Percentiles rank a stretch among this genome's conserved stretches.
Conservation (phyloP, 2,329 filamentous ascomycete species). For the Clonostachys byssicola region DNA sequence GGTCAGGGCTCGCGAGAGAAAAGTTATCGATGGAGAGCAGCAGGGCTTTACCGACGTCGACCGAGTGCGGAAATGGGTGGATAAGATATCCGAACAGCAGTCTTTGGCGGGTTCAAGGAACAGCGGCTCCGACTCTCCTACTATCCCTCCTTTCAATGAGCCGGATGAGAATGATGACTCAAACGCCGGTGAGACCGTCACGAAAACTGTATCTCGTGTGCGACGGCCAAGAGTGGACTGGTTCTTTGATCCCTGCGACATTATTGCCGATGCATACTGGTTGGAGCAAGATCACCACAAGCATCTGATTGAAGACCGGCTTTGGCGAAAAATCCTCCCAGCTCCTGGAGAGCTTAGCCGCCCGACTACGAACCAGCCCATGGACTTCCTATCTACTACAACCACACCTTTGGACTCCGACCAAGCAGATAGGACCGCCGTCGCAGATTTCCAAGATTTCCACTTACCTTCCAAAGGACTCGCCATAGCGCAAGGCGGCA, state of each 20-base stretch:
- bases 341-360: constrained; percentile 17
- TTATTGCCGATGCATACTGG: constrained; percentile 90
- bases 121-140: not conserved
- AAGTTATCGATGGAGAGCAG: constrained; percentile 66
- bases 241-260: constrained; percentile 76
- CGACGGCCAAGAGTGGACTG: constrained; percentile 79
- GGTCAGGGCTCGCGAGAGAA: constrained; percentile 74
- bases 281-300: constrained; percentile 80
- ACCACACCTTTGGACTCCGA: not conserved
- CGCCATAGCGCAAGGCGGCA: constrained; percentile 42
- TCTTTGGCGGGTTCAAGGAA: constrained; percentile 12
- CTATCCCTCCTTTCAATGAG: constrained; percentile 43
- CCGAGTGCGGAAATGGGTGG: constrained; percentile 72
- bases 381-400: constrained; percentile 5
- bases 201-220: constrained; percentile 49
- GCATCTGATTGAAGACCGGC: constrained; percentile 72
- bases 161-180: constrained; percentile 30
- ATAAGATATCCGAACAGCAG: constrained; percentile 47
- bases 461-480: constrained; percentile 10
- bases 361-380: constrained; percentile 23
- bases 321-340: constrained; percentile 70
- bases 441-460: not conserved
- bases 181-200: constrained; percentile 29
- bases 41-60: constrained; percentile 75
- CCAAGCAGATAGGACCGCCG: not conserved